Base-by-base conservation (phyloP, 768 basidiomycete species). In the Calocera viscosa region DNA sequence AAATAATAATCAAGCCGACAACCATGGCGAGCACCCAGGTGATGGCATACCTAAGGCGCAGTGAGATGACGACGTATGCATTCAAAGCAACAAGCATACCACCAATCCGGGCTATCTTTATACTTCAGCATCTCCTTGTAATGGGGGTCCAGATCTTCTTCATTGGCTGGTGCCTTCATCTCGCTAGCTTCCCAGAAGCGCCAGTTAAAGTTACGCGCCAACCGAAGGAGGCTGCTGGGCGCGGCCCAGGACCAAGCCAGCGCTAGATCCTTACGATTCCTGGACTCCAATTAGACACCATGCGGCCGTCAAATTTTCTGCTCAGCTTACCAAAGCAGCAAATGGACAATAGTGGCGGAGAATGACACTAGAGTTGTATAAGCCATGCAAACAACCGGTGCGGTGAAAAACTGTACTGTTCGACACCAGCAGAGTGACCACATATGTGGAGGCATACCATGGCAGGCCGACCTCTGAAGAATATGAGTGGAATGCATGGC, bases 1-100 rank as follows among this genome's bases (percentile, higher is more conserved):
- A 86, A 68, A 81, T 76, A 5, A 82, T 81, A 2, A 80, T 79
- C 76, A 85, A 78, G 0, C 82, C 83, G 74, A 84, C 82, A 1
- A 78, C 76, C 67, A 84, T 80, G 17, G 80, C 80, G 34, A 67
- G 75, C 26, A 77, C 66, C 43, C 83, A 80, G 26, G 80, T 75
- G 3, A 75, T 71, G 49, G 79, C 72, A 72, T 82, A 83, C 82
- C 82, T 83, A 79, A 80, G 82, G 73, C 79, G 76, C 2, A 81
- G 81, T 32, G 7, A 16, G 1, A 66, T 81, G 1, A 35, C 32
- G 1, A 38, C 76, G 77, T 34, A 76, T 73, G 49, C 69, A 68
- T 35, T 34, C 16, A n/a, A 22, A 39, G 41, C 75, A 74, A 2
- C 74, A 77, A 74, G 74, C 68, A 72, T 86, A 86, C 85, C 85